phyloP scores from a whole-genome alignment of 2,329 filamentous ascomycete species.

The Curvularia sp. region DNA sequence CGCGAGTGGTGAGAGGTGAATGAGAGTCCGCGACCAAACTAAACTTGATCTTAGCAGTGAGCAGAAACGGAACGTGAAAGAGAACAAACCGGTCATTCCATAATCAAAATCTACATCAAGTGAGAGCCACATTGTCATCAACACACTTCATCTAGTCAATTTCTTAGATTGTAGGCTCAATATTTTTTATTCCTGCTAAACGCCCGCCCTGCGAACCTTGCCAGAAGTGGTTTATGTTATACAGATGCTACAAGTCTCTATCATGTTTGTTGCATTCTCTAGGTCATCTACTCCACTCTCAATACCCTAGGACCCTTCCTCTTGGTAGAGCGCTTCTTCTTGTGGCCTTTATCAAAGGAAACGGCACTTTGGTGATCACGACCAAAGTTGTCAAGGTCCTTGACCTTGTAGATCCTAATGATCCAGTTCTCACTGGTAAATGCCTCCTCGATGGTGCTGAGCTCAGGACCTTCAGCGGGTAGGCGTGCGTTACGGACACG shows the following conservation, averaged over 20 bases:
- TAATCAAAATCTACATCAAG: neutral
- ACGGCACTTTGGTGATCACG: constrained; percentile 77
- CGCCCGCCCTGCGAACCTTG: constrained; percentile 32
- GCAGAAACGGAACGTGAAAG: constrained; percentile 22
- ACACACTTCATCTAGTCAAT: constrained; percentile 1
- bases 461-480: constrained; percentile 82
- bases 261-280: constrained; percentile 13
- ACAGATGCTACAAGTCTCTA: constrained; percentile 39
- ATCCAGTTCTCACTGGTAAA: constrained; percentile 99
- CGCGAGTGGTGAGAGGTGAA: constrained; percentile 8
- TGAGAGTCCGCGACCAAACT: constrained; percentile 1
- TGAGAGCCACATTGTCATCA: neutral
- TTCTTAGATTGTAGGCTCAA: constrained; percentile 12
- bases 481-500: constrained; percentile 83
- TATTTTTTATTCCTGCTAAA: constrained; percentile 40
- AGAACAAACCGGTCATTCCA: neutral
- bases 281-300: constrained; percentile 69
- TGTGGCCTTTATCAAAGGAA: constrained; percentile 79
- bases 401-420: constrained; percentile 99
- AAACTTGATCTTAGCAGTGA: constrained; percentile 6
- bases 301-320: constrained; percentile 75
- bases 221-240: constrained; percentile 32
- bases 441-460: constrained; percentile 92
- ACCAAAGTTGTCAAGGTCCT: constrained; percentile 95
- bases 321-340: constrained; percentile 80